phyloP scores from a whole-genome alignment of 2,329 filamentous ascomycete genomes.

The Epichloe gansuensis region DNA sequence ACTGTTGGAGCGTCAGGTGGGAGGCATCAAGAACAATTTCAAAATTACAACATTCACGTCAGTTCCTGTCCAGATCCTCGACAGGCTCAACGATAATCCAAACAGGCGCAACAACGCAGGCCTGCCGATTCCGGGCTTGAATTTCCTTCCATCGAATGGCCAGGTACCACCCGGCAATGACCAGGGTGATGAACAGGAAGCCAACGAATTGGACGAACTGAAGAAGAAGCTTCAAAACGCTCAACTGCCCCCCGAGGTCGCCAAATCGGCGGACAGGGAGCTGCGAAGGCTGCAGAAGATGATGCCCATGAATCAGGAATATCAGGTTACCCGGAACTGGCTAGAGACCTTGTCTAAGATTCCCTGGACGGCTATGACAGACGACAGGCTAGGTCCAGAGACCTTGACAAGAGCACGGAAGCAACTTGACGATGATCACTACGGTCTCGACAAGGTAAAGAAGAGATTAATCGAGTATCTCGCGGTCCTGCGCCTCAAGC shows the following conservation, averaged over 20 bases:
- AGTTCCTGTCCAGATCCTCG: constrained; percentile 48
- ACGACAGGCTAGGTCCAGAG: constrained; percentile 71
- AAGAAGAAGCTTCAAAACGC: constrained; percentile 78
- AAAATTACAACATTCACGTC: constrained; percentile 69
- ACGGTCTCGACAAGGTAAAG: constrained; percentile 93
- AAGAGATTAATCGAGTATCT: constrained; percentile 91
- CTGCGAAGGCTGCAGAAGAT: constrained; percentile 83
- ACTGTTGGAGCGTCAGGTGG: constrained; percentile 69
- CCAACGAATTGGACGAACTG: constrained; percentile 81
- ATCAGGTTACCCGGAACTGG: constrained; percentile 86
- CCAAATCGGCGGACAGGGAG: constrained; percentile 84
- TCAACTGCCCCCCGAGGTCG: constrained; percentile 69
- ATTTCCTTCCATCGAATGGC: constrained; percentile 21
- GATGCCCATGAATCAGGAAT: constrained; percentile 91
- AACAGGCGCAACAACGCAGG: constrained; percentile 19
- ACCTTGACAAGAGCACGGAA: constrained; percentile 69
- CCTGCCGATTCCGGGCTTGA: constrained; percentile 27
- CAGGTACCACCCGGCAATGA: constrained; percentile 32
- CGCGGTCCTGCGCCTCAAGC: constrained; percentile 90
- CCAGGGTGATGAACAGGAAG: constrained; percentile 61
- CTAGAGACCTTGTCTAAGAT: constrained; percentile 89
- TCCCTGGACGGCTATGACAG: constrained; percentile 74
- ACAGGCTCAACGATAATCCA: constrained; percentile 33
- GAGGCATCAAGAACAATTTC: constrained; percentile 73
- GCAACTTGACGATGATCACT: constrained; percentile 92